phyloP scores from a whole-genome alignment of 257 asterid genomes.

The Solanum neorickii region DNA sequence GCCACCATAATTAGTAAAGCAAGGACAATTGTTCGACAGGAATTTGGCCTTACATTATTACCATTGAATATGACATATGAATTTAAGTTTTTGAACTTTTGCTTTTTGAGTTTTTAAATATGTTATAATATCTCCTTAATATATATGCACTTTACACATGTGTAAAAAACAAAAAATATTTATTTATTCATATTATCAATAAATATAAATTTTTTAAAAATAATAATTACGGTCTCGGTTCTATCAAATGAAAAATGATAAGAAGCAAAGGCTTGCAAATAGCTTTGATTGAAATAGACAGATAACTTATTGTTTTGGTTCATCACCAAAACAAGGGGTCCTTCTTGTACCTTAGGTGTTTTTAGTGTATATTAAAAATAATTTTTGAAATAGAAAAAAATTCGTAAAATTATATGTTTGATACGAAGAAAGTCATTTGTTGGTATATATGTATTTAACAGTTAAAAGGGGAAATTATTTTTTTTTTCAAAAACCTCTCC shows the following conservation, averaged over 20 bases:
- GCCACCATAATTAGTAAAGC: neutral
- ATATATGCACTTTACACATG: neutral
- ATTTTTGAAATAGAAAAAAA: too few relatives aligned
- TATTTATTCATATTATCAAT: neutral
- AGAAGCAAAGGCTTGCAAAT: constrained; percentile 14
- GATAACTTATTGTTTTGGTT: constrained; percentile 32
- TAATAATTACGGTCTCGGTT: neutral
- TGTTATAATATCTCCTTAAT: neutral
- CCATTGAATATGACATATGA: neutral
- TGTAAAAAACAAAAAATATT: neutral
- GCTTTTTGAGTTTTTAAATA: neutral
- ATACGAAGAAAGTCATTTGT: neutral
- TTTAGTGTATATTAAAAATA: too few relatives aligned
- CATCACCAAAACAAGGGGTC: constrained; percentile 11
- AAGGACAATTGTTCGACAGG: neutral
- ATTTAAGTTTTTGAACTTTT: neutral
- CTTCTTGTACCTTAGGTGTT: neutral
- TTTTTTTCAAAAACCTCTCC: neutral
- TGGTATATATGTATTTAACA: neutral
- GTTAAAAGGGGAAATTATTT: neutral
- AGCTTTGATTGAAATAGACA: constrained; percentile 46
- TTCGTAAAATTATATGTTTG: neutral
- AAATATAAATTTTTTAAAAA: neutral
- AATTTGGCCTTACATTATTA: neutral
- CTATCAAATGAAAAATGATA: constrained; percentile 21